Percentiles rank a stretch among this genome's conserved stretches.
These are phyloP conservation scores for Alternaria rosae DNA, from an alignment of 2,329 filamentous ascomycete species.

Conservation along the genomic window DNA sequence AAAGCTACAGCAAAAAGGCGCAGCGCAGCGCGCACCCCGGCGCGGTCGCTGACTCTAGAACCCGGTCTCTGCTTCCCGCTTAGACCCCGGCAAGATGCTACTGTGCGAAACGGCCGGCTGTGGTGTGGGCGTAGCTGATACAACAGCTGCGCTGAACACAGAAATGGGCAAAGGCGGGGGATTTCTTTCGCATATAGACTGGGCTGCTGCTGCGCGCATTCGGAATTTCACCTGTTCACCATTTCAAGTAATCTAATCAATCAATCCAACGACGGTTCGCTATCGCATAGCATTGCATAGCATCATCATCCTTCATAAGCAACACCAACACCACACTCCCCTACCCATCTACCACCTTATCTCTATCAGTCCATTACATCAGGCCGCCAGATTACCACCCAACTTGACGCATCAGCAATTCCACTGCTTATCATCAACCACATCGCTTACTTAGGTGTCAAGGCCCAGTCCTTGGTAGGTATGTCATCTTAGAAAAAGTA, in stretches of 20 bases:
- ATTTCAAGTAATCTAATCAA: neutral
- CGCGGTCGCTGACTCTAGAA: neutral
- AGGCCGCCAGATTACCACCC: neutral
- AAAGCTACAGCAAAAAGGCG: constrained; percentile 3
- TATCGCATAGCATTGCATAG: neutral
- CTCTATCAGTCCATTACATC: neutral
- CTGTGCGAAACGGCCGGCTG: constrained; percentile 7
- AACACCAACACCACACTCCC: constrained; percentile 1
- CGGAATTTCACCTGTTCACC: neutral
- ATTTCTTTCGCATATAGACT: neutral
- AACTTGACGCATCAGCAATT: neutral
- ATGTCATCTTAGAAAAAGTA: neutral
- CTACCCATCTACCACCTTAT: neutral
- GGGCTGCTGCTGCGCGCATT: neutral
- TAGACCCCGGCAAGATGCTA: constrained; percentile 4
- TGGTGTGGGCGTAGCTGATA: constrained; percentile 16
- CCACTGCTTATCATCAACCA: neutral
- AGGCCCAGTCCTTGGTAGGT: neutral
- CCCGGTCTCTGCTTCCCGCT: constrained; percentile 2
- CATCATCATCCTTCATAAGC: neutral
- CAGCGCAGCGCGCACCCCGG: neutral
- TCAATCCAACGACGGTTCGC: neutral
- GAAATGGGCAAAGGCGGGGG: neutral
- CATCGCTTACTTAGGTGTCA: neutral
- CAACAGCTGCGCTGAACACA: neutral